Percentiles rank a stretch among this genome's conserved stretches.
Evolutionary conservation across 148 eudicot genomes (phyloP).

Genomic region (Camellia sinensis): DNA sequence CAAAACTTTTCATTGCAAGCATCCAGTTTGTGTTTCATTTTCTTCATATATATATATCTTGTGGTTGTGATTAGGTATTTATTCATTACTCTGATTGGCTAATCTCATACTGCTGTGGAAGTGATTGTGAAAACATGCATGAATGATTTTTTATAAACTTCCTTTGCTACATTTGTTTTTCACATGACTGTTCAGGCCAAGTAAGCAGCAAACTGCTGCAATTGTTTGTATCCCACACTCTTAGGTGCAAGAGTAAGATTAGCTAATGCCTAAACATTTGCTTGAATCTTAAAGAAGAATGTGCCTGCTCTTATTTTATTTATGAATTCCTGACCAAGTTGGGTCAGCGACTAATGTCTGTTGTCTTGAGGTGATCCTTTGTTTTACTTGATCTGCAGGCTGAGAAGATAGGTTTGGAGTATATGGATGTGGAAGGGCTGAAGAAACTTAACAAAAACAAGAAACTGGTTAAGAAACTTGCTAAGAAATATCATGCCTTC

Average conservation of each 20-base stretch:
- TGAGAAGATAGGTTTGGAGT: conserved; percentile 66
- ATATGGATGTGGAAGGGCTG: conserved; percentile 82
- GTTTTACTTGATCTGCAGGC: conserved; percentile 39
- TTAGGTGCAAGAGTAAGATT: too few relatives aligned
- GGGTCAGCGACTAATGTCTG: neutral
- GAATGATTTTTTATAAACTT: too few relatives aligned
- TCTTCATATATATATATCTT: neutral
- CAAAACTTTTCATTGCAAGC: neutral
- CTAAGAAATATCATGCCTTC: conserved; percentile 82
- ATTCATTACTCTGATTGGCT: neutral
- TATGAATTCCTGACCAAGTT: neutral
- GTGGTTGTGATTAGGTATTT: neutral
- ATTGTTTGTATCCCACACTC: too few relatives aligned
- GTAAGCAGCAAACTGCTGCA: neutral
- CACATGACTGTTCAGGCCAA: neutral
- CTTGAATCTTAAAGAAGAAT: too few relatives aligned
- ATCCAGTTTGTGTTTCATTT: too few relatives aligned
- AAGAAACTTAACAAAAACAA: conserved; percentile 84
- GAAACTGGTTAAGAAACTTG: conserved; percentile 79
- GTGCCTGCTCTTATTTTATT: neutral
- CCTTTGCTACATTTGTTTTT: too few relatives aligned
- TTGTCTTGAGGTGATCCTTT: neutral
- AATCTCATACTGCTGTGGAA: neutral
- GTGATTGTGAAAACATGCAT: neutral
- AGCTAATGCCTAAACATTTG: too few relatives aligned